Evolutionary conservation across 1,284 basidiomycete genomes (phyloP), one percentile per base, ranked within the genome.

Genomic region (Cystobasidium slooffiae): DNA sequence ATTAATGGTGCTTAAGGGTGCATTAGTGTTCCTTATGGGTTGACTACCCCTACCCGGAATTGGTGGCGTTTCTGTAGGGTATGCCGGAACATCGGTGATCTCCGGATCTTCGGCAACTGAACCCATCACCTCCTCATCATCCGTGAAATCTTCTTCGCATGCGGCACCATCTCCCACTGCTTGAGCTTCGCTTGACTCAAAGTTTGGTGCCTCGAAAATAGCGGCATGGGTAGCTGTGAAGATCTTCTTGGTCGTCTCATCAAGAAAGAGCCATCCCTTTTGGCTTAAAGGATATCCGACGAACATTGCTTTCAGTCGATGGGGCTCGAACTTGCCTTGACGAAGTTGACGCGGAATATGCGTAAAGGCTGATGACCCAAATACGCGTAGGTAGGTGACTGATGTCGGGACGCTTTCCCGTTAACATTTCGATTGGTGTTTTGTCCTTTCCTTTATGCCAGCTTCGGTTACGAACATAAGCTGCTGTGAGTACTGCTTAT

Each of bases 271-370:
- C 62, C 62, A 65, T 10, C 14, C 62, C 22, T 65, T 65, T 18
- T 49, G 37, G 43, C 18, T 43, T 7, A 18, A 8, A 53, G 62
- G 62, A 65, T 65, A 65, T 63, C n/a, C n/a, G n/a, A n/a, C n/a
- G n/a, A n/a, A n/a, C n/a, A n/a, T n/a, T n/a, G n/a, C n/a, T n/a
- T n/a, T n/a, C n/a, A n/a, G n/a, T n/a, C n/a, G n/a, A n/a, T n/a
- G n/a, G n/a, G n/a, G n/a, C n/a, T n/a, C n/a, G n/a, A n/a, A n/a
- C n/a, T n/a, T n/a, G n/a, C n/a, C n/a, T n/a, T n/a, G n/a, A n/a
- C n/a, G n/a, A n/a, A n/a, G n/a, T n/a, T n/a, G n/a, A n/a, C n/a
- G n/a, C n/a, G n/a, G n/a, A n/a, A n/a, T n/a, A n/a, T n/a, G n/a
- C n/a, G n/a, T n/a, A n/a, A n/a, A n/a, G n/a, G n/a, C n/a, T n/a